Base-by-base conservation (phyloP, 306 rosid genomes). In the Urtica urens region DNA sequence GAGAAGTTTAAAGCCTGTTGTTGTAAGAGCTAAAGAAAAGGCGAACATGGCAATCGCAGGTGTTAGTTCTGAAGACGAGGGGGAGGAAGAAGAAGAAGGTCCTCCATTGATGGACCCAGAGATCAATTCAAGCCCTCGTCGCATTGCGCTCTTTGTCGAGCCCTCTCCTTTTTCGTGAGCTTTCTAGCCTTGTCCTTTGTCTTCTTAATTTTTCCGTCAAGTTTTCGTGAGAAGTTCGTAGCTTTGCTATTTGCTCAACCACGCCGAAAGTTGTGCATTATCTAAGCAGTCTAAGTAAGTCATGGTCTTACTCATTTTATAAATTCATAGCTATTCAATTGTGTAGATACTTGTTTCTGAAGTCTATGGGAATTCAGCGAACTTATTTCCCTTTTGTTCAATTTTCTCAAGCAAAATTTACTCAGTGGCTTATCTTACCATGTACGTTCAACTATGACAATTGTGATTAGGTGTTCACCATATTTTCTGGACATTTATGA, bases 121-220 rank as follows among this genome's bases (percentile, higher is more conserved):
- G 58, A 53, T 5, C 52, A 75, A 67, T 57, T 77, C 85, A 0
- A 74, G 70, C 47, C 99, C 99, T 63, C 87, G 96, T 37, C 71
- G 99, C 52, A 90, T 90, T 63, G 99, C 99, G 51, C 87, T 90
- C 49, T 90, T 90, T 40, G 94, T 90, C 22, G 99, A 90, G 74
- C 99, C 99, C 75, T 90, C 99, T 51, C 99, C 99, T 37, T 90
- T 90, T 54, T 82, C 99, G 99, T 85, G 66, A 77, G 95, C 71
- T 7, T 51, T 31, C 6, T 30, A 39, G 7, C 21, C 22, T 34
- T 26, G 34, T 18, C 57, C 45, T 60, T 27, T 7, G 43, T 35
- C 18, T 0, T 31, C 26, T 26, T 35, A 23, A 29, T 50, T 18
- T 16, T 14, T 30, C 30, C 29, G 26, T 62, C 23, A 10, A 16